Evolutionary conservation across 1,139 yeast species (phyloP), one percentile per base, ranked within the genome.

Genomic region (Candida gigantensis): DNA sequence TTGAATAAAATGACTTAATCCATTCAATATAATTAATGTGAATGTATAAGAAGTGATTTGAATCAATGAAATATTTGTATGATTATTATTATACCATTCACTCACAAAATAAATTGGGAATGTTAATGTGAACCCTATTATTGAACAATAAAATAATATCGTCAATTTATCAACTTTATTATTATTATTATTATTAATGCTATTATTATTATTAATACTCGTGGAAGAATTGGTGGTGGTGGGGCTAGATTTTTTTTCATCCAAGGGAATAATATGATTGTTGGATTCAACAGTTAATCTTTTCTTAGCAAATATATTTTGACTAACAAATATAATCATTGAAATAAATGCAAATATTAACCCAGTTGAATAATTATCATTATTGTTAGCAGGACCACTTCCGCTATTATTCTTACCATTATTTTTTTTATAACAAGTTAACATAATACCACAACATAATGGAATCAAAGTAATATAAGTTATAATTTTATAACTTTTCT

Each of bases 291-390:
- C 49, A 3, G 96, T 87, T 39, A 90, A 66, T 40, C 88, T 77
- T 48, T 78, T 81, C 59, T 90, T 90, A 34, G 96, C 92, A 64
- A 87, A 89, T 50, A 90, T 87, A 60, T 90, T 90, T 57, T 90
- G 97, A 11, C 88, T 72, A 12, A 90, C 97, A 63, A 90, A 90
- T 35, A 89, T 86, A 30, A 86, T 53, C 81, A 90, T 85, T 12
- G 96, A 86, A 24, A 83, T 51, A 42, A 86, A 79, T 2, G 97
- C 96, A 60, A 78, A 87, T 10, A 76, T 28, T 37, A 89, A 66
- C 0, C 97, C 97, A 32, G 68, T 57, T 28, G 75, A 58, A 53
- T 81, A 49, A 40, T 41, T 37, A 37, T 17, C 40, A 34, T 36
- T 49, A 46, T 30, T 26, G 12, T 48, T 51, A 24, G 27, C n/a